A percentile compares a stretch with the other conserved stretches of the same genome.
Conservation (phyloP, 192 early-diverging fungal species). For the Chytriomyces confervae region DNA sequence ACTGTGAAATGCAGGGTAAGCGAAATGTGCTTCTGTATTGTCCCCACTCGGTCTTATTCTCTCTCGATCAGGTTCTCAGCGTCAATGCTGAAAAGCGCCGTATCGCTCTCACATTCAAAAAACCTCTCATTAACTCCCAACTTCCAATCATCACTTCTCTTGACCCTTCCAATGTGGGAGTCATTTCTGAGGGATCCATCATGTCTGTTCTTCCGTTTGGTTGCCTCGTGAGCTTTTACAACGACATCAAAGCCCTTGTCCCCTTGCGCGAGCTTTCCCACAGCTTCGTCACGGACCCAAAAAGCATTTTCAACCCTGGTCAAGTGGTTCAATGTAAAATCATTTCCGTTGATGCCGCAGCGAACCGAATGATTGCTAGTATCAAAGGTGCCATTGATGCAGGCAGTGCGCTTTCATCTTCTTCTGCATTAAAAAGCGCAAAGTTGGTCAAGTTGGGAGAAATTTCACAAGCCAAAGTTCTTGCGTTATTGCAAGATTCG, state of each 20-base stretch:
- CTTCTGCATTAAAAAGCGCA: conserved; percentile 40
- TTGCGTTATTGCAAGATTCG: conserved; percentile 53
- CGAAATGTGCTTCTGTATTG: conserved; percentile 4
- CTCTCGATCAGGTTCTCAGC: conserved; percentile 50
- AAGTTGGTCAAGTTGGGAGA: conserved; percentile 50
- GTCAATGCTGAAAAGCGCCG: conserved; percentile 59
- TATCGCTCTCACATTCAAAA: conserved; percentile 77
- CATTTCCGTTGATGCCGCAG: conserved; percentile 58
- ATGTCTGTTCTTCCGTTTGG: conserved; percentile 64
- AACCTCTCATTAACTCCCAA: conserved; percentile 71
- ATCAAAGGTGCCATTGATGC: conserved; percentile 56
- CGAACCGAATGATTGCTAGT: conserved; percentile 71
- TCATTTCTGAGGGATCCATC: conserved; percentile 70
- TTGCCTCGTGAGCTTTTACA: conserved; percentile 80
- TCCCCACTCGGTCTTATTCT: background rate
- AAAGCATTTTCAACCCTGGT: conserved; percentile 73
- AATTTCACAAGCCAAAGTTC: conserved; percentile 61
- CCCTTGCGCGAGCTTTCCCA: conserved; percentile 69
- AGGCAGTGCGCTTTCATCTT: conserved; percentile 35
- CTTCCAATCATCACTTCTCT: conserved; percentile 70
- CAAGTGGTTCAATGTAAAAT: conserved; percentile 79
- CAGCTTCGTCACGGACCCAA: conserved; percentile 55
- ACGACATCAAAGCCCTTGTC: conserved; percentile 71
- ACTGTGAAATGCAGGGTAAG: conserved; percentile 70
- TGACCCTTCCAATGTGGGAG: conserved; percentile 64